phyloP scores from a whole-genome alignment of 768 basidiomycete species.

The Piloderma croceum region DNA sequence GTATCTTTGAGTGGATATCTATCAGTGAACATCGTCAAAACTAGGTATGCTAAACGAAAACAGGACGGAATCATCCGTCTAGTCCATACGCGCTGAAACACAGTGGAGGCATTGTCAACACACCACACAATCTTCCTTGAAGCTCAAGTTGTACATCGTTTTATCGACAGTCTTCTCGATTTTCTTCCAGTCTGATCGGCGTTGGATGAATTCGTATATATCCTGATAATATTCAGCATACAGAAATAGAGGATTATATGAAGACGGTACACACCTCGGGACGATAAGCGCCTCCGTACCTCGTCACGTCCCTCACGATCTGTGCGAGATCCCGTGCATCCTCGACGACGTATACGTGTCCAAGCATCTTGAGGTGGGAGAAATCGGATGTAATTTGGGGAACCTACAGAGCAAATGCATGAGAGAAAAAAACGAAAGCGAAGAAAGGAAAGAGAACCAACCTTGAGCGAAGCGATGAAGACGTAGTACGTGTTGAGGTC shows the following conservation, averaged over 20 bases:
- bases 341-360: slow-evolving; percentile 92
- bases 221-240: slow-evolving; percentile 41
- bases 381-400: slow-evolving; percentile 85
- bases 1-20: too few species aligned
- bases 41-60: too few species aligned
- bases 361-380: slow-evolving; percentile 92
- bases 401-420: slow-evolving; percentile 43
- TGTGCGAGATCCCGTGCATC: slow-evolving; percentile 95
- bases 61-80: too few species aligned
- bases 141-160: slow-evolving; percentile 89
- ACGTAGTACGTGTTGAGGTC: slow-evolving; percentile 91
- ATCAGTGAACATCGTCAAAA: too few species aligned
- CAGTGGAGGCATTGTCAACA: slow-evolving; percentile 15
- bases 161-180: slow-evolving; percentile 96
- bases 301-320: slow-evolving; percentile 90
- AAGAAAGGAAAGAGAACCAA: slow-evolving; percentile 21
- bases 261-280: slow-evolving; percentile 65
- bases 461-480: slow-evolving; percentile 85
- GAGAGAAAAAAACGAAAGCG: not conserved
- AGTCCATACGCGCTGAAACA: too few species aligned
- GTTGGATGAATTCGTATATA: slow-evolving; percentile 92
- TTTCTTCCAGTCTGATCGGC: slow-evolving; percentile 96
- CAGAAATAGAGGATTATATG: not conserved
- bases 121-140: slow-evolving; percentile 84
- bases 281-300: slow-evolving; percentile 91